phyloP scores from a whole-genome alignment of 768 basidiomycete genomes.

The Rhodosporidiobolus sp. region DNA sequence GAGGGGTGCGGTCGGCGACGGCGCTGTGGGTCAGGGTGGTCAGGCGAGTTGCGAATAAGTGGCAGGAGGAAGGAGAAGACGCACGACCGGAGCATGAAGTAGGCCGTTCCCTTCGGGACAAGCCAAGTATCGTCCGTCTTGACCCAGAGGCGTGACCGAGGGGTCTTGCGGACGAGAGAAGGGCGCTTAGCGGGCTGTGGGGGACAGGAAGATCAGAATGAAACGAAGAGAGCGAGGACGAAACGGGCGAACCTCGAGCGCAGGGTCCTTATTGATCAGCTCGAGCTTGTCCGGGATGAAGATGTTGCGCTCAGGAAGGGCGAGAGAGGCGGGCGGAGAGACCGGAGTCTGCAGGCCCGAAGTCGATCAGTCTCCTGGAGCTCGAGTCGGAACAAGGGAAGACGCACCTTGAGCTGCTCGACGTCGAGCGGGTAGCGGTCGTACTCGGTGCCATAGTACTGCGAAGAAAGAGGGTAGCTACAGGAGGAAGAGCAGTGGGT shows the following conservation, averaged over 20 bases:
- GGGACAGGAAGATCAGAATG: not conserved
- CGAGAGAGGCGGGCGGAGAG: slow-evolving; percentile 64
- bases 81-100: slow-evolving; percentile 72
- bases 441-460: slow-evolving; percentile 84
- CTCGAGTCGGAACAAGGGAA: too few relatives aligned
- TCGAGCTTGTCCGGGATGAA: slow-evolving; percentile 84
- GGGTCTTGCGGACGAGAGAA: slow-evolving; percentile 67
- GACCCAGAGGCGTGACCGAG: slow-evolving; percentile 75
- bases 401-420: not conserved
- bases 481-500: fast-evolving
- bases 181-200: slow-evolving; percentile 70
- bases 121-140: slow-evolving; percentile 75
- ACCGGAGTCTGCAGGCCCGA: slow-evolving; percentile 48
- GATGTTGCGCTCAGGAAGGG: slow-evolving; percentile 75
- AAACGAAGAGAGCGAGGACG: not conserved
- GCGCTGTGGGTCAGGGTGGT: slow-evolving; percentile 44
- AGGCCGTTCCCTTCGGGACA: slow-evolving; percentile 54
- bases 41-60: slow-evolving; percentile 6
- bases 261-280: slow-evolving; percentile 65
- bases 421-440: slow-evolving; percentile 41
- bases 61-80: slow-evolving; percentile 30
- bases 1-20: slow-evolving; percentile 55
- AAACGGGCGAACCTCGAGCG: slow-evolving; percentile 57
- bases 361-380: not conserved
- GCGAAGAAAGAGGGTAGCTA: not conserved